phyloP scores from a whole-genome alignment of 352 stramenopile species.

The Pythium coloratum region DNA sequence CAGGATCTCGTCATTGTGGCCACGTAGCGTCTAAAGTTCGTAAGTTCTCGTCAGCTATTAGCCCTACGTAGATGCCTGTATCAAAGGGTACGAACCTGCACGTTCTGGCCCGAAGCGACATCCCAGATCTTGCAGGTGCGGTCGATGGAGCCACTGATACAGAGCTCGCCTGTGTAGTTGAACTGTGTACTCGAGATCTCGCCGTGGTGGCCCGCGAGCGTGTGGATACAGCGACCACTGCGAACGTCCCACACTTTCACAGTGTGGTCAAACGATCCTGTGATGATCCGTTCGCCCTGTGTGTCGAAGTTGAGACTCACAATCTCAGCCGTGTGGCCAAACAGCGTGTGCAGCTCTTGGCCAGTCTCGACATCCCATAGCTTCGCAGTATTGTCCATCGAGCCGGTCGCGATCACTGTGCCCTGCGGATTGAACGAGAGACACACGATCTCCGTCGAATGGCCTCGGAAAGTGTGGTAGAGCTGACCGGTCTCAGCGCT shows the following conservation, averaged over 20 bases:
- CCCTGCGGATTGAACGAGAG: slow-evolving; percentile 94
- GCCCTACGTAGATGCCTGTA: too few species aligned
- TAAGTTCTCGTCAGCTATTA: neutral
- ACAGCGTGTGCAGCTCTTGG: slow-evolving; percentile 92
- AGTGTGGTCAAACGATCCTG: slow-evolving; percentile 94
- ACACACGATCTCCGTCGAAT: slow-evolving; percentile 96
- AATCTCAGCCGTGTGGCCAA: slow-evolving; percentile 94
- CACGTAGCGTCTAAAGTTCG: slow-evolving; percentile 75
- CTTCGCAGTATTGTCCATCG: slow-evolving; percentile 95
- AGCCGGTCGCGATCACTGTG: slow-evolving; percentile 88
- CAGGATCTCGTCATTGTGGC: slow-evolving; percentile 95
- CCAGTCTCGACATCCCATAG: slow-evolving; percentile 95
- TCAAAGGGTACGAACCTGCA: slow-evolving; percentile 33
- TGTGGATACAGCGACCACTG: slow-evolving; percentile 90
- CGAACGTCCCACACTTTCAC: slow-evolving; percentile 92
- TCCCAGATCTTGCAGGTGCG: slow-evolving; percentile 95
- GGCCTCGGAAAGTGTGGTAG: slow-evolving; percentile 94
- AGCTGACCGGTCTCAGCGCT: slow-evolving; percentile 92
- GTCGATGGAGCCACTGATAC: slow-evolving; percentile 94
- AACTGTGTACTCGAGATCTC: slow-evolving; percentile 96
- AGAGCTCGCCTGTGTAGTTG: slow-evolving; percentile 92
- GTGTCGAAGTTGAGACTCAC: slow-evolving; percentile 95
- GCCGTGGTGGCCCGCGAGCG: slow-evolving; percentile 91
- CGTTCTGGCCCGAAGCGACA: slow-evolving; percentile 87
- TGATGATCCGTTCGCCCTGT: slow-evolving; percentile 92